Base-by-base conservation (phyloP, 2,329 filamentous ascomycete genomes). In the Dryadomyces sulphureus region DNA sequence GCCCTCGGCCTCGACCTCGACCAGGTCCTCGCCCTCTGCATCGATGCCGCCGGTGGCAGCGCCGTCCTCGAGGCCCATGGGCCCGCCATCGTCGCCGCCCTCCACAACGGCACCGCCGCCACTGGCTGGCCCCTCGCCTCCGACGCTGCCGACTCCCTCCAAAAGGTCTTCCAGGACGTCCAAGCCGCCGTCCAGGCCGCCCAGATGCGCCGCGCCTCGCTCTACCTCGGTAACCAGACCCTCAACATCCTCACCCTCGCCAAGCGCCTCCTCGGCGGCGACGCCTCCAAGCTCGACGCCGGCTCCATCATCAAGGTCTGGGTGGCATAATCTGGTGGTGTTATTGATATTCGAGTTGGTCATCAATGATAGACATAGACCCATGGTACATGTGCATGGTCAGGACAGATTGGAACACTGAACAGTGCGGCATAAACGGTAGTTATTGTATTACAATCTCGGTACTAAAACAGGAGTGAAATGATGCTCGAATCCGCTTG, bases 31-130 rank as follows among this genome's bases (percentile, higher is more conserved):
- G 64, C 65, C 32, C 59, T 70, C 42, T 70, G 66, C 51, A 55
- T 65, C 51, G 65, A 68, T 48, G 67, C 67, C 1, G 67, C 67
- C 0, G 67, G 67, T 9, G 64, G 64, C 6, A 67, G 62, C 48
- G 56, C 52, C 25, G 59, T 68, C 50, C 54, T 69, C 41, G 59
- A 62, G 35, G 49, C 51, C 7, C 52, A 61, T 22, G 66, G 65
- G 0, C 62, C 60, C 1, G 56, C 59, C 30, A 63, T 69, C 19
- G 61, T 70, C 39, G 54, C 57, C 32, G 56, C 61, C 3, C 55
- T 63, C 36, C 56, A 57, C 4, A 56, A 54, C 9, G 56, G 56
- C 17, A 48, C 50, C 7, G 53, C 51, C 1, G 48, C 44, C 4
- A 52, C 55, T 2, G 53, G 55, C 3, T 56, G 54, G 50, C 22